Conservation (phyloP, 1,284 basidiomycete genomes). For the Papiliotrema laurentii region DNA sequence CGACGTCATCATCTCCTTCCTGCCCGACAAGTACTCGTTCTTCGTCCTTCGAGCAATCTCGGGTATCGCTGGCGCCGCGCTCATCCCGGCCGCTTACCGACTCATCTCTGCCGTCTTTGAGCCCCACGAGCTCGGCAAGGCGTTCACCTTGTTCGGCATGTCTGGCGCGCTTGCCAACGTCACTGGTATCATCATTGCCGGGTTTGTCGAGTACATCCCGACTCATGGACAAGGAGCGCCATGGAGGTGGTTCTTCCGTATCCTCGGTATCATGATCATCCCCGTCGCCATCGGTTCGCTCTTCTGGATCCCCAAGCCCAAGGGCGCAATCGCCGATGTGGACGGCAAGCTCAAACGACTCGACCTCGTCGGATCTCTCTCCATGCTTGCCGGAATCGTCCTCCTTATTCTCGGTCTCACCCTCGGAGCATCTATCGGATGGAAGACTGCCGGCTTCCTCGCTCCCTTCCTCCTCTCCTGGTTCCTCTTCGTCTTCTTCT, state of each 20-base stretch:
- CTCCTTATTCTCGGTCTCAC: slow-evolving; percentile 43
- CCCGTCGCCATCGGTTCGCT: slow-evolving; percentile 14
- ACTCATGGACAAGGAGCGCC: slow-evolving; percentile 28
- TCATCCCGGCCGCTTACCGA: slow-evolving; percentile 6
- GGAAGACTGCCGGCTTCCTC: slow-evolving; percentile 39
- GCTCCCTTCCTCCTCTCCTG: slow-evolving; percentile 41
- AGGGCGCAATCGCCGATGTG: slow-evolving; percentile 8
- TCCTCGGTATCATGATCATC: slow-evolving; percentile 32
- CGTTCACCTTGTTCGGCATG: slow-evolving; percentile 9
- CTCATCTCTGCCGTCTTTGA: slow-evolving; percentile 8
- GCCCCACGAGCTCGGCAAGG: slow-evolving; percentile 2
- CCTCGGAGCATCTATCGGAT: slow-evolving; percentile 39
- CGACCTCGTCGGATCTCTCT: neutral
- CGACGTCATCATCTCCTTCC: slow-evolving; percentile 29
- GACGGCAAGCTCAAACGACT: slow-evolving; percentile 14
- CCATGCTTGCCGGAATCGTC: slow-evolving; percentile 1
- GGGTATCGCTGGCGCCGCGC: slow-evolving; percentile 26
- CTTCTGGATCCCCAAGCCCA: slow-evolving; percentile 15
- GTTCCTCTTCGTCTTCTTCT: slow-evolving; percentile 34
- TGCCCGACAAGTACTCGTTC: slow-evolving; percentile 24
- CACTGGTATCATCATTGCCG: slow-evolving; percentile 22
- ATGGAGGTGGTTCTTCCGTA: slow-evolving; percentile 41
- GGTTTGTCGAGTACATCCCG: slow-evolving; percentile 29
- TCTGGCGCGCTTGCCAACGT: slow-evolving; percentile 13
- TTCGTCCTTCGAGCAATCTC: slow-evolving; percentile 31